Conservation (phyloP, 306 rosid genomes). For the Cicer yamashitae region DNA sequence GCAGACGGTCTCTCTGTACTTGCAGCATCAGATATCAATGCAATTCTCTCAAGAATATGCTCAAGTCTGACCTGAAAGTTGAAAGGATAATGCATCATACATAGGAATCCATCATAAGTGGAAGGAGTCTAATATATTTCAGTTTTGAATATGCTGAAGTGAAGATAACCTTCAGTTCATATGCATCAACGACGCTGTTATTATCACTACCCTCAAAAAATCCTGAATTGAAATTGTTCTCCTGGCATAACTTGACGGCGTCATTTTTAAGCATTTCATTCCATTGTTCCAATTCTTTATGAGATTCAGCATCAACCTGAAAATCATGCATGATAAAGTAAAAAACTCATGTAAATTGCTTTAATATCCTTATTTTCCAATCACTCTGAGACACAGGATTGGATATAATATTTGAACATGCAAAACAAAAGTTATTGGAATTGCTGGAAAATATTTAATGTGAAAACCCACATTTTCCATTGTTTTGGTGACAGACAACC, state of each 20-base stretch:
- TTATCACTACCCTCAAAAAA: conserved; percentile 94
- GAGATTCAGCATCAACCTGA: conserved; percentile 89
- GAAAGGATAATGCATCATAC: conserved; percentile 20
- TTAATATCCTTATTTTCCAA: conserved; percentile 10
- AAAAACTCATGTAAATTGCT: conserved; percentile 27
- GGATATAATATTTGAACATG: conserved; percentile 14
- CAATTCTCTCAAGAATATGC: conserved; percentile 93
- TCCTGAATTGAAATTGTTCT: conserved; percentile 88
- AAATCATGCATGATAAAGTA: conserved; percentile 32
- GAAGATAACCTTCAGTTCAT: conserved; percentile 79
- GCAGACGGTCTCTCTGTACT: conserved; percentile 87
- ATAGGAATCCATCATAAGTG: conserved; percentile 26
- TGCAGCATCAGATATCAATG: conserved; percentile 91
- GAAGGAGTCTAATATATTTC: conserved; percentile 12
- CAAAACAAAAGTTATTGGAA: conserved; percentile 8
- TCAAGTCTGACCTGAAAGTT: conserved; percentile 87
- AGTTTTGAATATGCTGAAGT: conserved; percentile 24
- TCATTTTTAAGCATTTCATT: conserved; percentile 94
- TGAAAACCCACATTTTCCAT: not conserved
- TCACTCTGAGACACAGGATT: conserved; percentile 24
- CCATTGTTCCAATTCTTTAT: conserved; percentile 95
- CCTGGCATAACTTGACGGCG: conserved; percentile 84
- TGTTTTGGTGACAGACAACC: conserved; percentile 21
- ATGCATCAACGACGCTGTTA: conserved; percentile 82
- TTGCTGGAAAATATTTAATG: conserved; percentile 6